These are phyloP conservation scores for Eutrema heterophyllum DNA, from an alignment of 345 rosid species.

Conservation along the genomic window DNA sequence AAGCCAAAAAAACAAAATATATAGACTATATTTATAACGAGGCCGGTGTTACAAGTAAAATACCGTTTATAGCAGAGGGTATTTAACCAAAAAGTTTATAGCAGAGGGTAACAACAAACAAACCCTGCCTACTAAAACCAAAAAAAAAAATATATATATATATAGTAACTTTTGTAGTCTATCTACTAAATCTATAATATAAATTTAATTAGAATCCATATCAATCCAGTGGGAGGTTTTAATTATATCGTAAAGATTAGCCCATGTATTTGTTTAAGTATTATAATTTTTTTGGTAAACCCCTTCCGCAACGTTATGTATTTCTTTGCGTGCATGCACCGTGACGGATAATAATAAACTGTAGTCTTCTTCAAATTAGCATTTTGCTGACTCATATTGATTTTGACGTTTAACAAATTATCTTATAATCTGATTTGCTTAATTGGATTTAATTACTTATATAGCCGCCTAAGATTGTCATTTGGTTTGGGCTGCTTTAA, in stretches of 20 bases:
- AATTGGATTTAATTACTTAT: background rate
- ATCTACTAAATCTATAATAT: background rate
- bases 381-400: constrained; percentile 14
- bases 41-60: background rate
- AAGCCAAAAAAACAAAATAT: no score
- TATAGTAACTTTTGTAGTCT: background rate
- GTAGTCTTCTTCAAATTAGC: background rate
- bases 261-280: background rate
- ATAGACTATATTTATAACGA: background rate
- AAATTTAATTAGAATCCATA: background rate
- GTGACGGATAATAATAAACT: background rate
- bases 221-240: background rate
- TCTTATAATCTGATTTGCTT: background rate
- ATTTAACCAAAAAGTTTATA: no score
- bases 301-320: background rate
- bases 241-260: background rate
- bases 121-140: background rate
- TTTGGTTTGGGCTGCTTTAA: constrained; percentile 1
- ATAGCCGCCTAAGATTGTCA: constrained; percentile 3
- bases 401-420: constrained; percentile 12
- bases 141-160: background rate
- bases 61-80: background rate
- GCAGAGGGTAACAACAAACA: background rate
- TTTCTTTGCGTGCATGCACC: background rate
- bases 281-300: constrained; percentile 3